phyloP scores from a whole-genome alignment of 176 grass and related monocot species.

The Zea luxurians region DNA sequence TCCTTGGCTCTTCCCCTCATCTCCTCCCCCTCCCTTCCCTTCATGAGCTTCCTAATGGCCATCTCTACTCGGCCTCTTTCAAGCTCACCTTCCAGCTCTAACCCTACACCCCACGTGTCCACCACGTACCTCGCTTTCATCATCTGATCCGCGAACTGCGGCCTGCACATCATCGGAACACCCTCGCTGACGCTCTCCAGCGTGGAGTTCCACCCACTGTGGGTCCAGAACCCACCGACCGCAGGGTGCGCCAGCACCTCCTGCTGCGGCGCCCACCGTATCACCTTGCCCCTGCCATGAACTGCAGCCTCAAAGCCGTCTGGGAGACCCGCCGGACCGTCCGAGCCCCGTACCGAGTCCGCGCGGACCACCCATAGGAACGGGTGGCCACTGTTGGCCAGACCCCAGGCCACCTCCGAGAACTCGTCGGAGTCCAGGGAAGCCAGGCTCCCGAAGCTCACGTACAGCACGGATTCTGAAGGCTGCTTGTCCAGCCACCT shows the following conservation, averaged over 20 bases:
- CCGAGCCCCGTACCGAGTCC: neutral
- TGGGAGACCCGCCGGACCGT: neutral
- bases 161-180: slow-evolving; percentile 37
- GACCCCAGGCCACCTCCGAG: slow-evolving; percentile 14
- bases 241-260: slow-evolving; percentile 38
- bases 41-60: slow-evolving; percentile 29
- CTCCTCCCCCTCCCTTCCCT: slow-evolving; percentile 7
- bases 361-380: slow-evolving; percentile 46
- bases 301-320: neutral
- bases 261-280: slow-evolving; percentile 46
- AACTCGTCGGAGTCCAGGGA: slow-evolving; percentile 8
- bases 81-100: slow-evolving; percentile 31
- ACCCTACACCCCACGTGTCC: slow-evolving; percentile 26
- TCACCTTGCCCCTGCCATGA: slow-evolving; percentile 26
- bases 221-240: slow-evolving; percentile 39
- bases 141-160: slow-evolving; percentile 30
- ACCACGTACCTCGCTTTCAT: slow-evolving; percentile 20
- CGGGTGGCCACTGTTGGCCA: slow-evolving; percentile 23
- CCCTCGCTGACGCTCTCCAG: slow-evolving; percentile 32
- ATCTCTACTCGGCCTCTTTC: neutral
- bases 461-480: slow-evolving; percentile 17
- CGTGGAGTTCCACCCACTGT: slow-evolving; percentile 49
- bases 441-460: slow-evolving; percentile 49
- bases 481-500: slow-evolving; percentile 38
- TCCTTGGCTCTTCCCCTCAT: slow-evolving; percentile 25